Evolutionary conservation across 306 rosid species (phyloP), one percentile per base, ranked within the genome.

Genomic region (Begonia loranthoides): DNA sequence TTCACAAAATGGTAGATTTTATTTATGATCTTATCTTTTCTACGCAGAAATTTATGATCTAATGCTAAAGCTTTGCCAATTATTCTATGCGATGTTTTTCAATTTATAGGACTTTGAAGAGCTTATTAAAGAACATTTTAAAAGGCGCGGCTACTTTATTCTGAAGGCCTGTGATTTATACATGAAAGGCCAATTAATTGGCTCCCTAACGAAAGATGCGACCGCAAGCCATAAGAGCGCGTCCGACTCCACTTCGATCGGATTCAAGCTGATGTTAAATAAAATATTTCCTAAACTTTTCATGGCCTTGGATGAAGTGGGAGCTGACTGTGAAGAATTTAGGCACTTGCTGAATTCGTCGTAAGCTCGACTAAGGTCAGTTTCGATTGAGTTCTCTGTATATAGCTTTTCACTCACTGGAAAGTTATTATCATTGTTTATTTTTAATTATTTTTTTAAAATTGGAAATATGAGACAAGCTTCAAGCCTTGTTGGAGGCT

Each of bases 111-210:
- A 83, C 69, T 92, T 86, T 15, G 96, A 79, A 61, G 79, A 73
- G 66, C 87, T 92, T 11, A 47, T 86, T 58, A 73, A 66, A 58
- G 96, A 79, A 55, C 99, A 92, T 77, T 92, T 92, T 60, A 73
- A 62, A 76, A 80, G 67, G 60, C 96, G 89, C 13, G 96, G 99
- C 65, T 76, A 73, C 60, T 78, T 71, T 82, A 86, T 92, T 65
- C 87, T 92, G 5, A 92, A 83, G 87, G 99, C 99, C 46, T 83
- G 99, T 44, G 84, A 92, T 79, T 82, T 82, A 59, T 83, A 86
- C 61, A 86, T 83, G 99, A 80, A 86, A 63, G 96, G 99, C 53
- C 72, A 66, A 59, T 71, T 83, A 67, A 87, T 92, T 65, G 99
- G 94, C 56, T 70, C 96, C 0, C 78, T 92, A 57, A 66, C 76